Conservation (phyloP, 2,329 filamentous ascomycete species). For the Epichloe bromicola region DNA sequence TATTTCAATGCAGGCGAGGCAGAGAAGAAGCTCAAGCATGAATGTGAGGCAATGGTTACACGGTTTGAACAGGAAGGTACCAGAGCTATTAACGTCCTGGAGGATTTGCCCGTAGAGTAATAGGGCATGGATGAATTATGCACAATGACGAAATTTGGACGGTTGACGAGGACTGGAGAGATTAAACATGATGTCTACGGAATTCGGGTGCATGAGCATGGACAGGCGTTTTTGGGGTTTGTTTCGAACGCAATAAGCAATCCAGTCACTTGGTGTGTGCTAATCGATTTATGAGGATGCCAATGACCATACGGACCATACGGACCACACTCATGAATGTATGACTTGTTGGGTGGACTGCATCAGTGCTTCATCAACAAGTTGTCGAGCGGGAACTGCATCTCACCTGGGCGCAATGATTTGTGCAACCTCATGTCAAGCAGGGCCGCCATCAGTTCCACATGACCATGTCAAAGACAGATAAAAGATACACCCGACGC, state of each 20-base stretch:
- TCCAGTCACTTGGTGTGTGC: background rate
- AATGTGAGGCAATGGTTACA: conserved; percentile 73
- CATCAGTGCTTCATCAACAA: too few species aligned
- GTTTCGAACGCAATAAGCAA: background rate
- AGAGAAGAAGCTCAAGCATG: conserved; percentile 63
- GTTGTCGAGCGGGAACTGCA: too few species aligned
- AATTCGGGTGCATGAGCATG: background rate
- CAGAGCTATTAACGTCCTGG: conserved; percentile 63
- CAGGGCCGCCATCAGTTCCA: too few species aligned
- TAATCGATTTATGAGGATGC: background rate
- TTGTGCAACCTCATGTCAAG: too few species aligned
- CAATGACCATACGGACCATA: background rate
- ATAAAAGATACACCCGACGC: too few species aligned
- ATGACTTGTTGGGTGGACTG: too few species aligned
- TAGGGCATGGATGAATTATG: background rate
- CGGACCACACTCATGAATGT: background rate
- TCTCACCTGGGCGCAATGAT: too few species aligned
- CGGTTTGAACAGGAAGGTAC: conserved; percentile 74
- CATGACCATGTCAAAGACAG: too few species aligned
- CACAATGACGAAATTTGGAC: background rate
- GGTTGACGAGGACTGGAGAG: background rate
- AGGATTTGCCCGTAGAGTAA: conserved; percentile 51
- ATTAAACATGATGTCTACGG: background rate
- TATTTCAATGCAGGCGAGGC: conserved; percentile 65
- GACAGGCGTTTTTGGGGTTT: background rate